Base-by-base conservation (phyloP, 2,329 filamentous ascomycete genomes). In the Colletotrichum salicis region DNA sequence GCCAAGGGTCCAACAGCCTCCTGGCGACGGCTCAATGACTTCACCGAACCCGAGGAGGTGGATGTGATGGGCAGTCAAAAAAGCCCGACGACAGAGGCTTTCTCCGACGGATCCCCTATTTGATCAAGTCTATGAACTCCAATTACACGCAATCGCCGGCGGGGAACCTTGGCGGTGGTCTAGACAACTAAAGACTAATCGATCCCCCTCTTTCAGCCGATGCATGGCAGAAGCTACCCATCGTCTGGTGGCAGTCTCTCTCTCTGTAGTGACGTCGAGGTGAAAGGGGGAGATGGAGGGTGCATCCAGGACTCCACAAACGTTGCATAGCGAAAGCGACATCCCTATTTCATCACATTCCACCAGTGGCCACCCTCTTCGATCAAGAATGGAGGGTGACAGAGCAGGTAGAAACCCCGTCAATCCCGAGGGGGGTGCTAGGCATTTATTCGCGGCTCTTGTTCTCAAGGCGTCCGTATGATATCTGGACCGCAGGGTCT, bases 141-240 rank as follows among this genome's bases (percentile, higher is more conserved):
- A 31, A 48, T 54, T 54, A 27, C 41, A 13, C 12, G 31, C 19
- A 45, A 45, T n/a, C 8, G 10, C 59, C 15, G n/a, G 58, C 22
- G 19, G 27, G 27, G 27, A 59, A 48, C 51, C 58, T 55, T 51
- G 69, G 22, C 54, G 12, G 2, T 13, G 45, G 54, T 64, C 54
- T 59, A 45, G 58, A 68, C 69, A 35, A 19, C 13, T 5, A n/a
- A 27, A 45, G 37, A 27, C 11, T 5, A 24, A 37, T 52, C 12
- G 52, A 55, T 69, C 19, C 59, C 64, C 65, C 64, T 68, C 58
- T 68, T 64, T 71, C 59, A 41, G 51, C 33, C 59, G 54, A 71
- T 71, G 64, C 65, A 52, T 45, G 24, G 33, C 54, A 22, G 27
- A 64, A 35, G 24, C 69, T 71, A 59, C 64, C 57, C 24, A 12